These are phyloP conservation scores for Kodamaea derodonti DNA, from an alignment of 1,139 yeast species.

Conservation along the genomic window DNA sequence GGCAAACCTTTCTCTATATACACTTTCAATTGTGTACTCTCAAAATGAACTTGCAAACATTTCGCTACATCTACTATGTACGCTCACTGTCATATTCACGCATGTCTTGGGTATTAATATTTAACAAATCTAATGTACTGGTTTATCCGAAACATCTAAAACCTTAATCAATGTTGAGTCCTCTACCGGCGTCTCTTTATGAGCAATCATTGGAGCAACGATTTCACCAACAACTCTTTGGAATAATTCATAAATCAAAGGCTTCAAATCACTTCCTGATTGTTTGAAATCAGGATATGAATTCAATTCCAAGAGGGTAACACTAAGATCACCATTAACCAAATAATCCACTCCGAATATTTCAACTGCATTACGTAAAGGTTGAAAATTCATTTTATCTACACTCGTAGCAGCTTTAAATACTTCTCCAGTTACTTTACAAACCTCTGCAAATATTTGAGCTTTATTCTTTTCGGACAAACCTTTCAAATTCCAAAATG, in stretches of 20 bases:
- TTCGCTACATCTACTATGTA: too few species aligned
- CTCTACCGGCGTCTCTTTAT: not conserved
- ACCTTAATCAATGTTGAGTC: conserved; percentile 9
- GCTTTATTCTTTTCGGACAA: conserved; percentile 30
- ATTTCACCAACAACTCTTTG: conserved; percentile 36
- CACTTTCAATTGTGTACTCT: too few species aligned
- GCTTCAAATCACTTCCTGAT: conserved; percentile 75
- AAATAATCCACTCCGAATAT: conserved; percentile 85
- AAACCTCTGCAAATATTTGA: conserved; percentile 51
- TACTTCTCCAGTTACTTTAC: conserved; percentile 61
- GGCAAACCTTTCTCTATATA: too few species aligned
- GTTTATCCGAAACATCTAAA: too few species aligned
- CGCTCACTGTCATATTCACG: too few species aligned
- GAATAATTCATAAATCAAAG: conserved; percentile 58
- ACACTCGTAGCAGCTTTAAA: conserved; percentile 78
- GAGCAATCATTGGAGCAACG: conserved; percentile 11
- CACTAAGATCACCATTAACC: conserved; percentile 53
- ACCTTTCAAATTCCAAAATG: conserved; percentile 59
- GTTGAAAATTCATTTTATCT: conserved; percentile 87
- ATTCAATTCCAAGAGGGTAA: conserved; percentile 75
- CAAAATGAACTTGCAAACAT: too few species aligned
- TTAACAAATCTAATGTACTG: too few species aligned
- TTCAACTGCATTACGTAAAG: conserved; percentile 77
- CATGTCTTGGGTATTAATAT: too few species aligned
- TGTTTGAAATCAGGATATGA: conserved; percentile 97